phyloP scores from a whole-genome alignment of 441 rosid species.

The Hura crepitans region DNA sequence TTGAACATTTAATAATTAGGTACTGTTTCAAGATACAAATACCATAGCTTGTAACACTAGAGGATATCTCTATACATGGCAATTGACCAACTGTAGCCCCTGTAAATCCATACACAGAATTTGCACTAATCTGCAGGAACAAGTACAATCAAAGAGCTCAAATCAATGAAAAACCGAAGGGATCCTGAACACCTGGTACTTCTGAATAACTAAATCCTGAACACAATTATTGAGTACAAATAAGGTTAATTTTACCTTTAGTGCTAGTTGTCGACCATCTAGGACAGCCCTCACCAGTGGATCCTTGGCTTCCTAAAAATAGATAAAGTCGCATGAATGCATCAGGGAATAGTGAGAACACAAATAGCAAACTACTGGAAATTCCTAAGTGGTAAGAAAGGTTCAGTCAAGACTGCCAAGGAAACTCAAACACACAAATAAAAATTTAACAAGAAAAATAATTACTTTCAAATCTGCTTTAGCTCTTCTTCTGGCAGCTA shows the following conservation, averaged over 20 bases:
- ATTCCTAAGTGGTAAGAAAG: slow-evolving; percentile 6
- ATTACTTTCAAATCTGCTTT: slow-evolving; percentile 91
- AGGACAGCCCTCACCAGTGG: slow-evolving; percentile 96
- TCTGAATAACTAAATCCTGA: slow-evolving; percentile 1
- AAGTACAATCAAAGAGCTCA: slow-evolving; percentile 25
- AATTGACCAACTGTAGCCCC: slow-evolving; percentile 94
- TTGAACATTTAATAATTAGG: slow-evolving; percentile 8
- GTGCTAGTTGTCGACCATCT: slow-evolving; percentile 94
- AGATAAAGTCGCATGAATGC: slow-evolving; percentile 22
- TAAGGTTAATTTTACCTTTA: slow-evolving; percentile 66
- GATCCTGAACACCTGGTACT: background rate
- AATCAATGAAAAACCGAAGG: background rate
- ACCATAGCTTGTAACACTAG: slow-evolving; percentile 99
- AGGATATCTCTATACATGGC: slow-evolving; percentile 95
- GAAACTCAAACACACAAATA: background rate
- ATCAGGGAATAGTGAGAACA: slow-evolving; percentile 15
- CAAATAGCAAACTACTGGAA: slow-evolving; percentile 6
- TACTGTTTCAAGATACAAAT: slow-evolving; percentile 16
- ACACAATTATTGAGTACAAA: too few relatives aligned
- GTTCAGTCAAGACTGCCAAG: slow-evolving; percentile 18
- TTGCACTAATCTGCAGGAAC: slow-evolving; percentile 78
- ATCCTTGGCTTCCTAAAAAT: slow-evolving; percentile 84
- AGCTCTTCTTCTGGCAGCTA: slow-evolving; percentile 93
- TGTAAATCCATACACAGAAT: slow-evolving; percentile 97
- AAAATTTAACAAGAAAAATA: background rate